Conservation (phyloP, 805 yeast genomes). For the Barnettozyma salicaria region DNA sequence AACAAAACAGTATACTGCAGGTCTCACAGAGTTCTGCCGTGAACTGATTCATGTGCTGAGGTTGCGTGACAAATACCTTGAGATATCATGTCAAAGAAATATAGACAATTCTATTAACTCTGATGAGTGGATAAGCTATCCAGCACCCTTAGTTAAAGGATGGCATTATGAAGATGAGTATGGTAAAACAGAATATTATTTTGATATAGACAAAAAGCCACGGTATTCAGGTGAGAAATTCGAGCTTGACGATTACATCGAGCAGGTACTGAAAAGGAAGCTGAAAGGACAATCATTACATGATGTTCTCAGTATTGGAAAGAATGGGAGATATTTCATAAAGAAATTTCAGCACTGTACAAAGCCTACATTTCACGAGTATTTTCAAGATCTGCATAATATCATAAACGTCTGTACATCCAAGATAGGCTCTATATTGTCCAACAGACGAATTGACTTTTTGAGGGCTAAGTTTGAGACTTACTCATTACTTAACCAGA, state of each 20-base stretch:
- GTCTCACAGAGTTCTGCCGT: conserved; percentile 10
- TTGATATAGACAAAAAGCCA: conserved; percentile 19
- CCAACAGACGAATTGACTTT: conserved; percentile 28
- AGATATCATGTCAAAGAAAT: conserved; percentile 59
- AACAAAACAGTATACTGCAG: conserved; percentile 12
- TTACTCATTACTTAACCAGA: conserved; percentile 30
- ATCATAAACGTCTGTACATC: conserved; percentile 18
- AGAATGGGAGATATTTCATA: conserved; percentile 1
- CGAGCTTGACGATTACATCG: conserved; percentile 26
- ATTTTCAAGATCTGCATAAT: conserved; percentile 27
- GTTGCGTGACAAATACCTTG: conserved; percentile 61
- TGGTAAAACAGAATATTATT: conserved; percentile 23
- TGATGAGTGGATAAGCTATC: conserved; percentile 70
- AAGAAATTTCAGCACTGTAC: conserved; percentile 1
- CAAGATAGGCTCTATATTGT: conserved; percentile 10
- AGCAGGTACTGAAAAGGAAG: conserved; percentile 10
- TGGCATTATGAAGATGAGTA: conserved; percentile 34
- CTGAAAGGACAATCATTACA: not conserved
- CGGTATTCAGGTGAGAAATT: conserved; percentile 34
- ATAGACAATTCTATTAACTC: conserved; percentile 66
- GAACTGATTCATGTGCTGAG: conserved; percentile 29
- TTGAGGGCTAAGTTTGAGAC: conserved; percentile 32
- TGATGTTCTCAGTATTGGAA: not conserved
- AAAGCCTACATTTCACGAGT: conserved; percentile 28
- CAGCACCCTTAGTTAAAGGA: conserved; percentile 53